A percentile compares a stretch with the other conserved stretches of the same genome.
phyloP scores from a whole-genome alignment of 116 monocot genomes.

The Dioscorea cayenensis region DNA sequence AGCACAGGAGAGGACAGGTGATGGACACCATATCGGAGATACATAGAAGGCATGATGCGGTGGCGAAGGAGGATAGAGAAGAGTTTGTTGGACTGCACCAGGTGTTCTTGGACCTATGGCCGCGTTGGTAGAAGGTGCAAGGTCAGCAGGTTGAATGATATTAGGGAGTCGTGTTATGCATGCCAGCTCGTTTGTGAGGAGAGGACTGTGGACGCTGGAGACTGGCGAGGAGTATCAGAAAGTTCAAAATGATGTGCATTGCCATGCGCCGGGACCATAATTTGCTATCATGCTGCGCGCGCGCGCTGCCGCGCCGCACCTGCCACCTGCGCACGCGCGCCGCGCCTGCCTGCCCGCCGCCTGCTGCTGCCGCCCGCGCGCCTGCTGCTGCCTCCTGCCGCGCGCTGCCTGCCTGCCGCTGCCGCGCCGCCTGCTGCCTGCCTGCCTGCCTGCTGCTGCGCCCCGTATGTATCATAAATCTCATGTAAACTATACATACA shows the following conservation, averaged over 20 bases:
- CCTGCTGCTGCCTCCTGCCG: too few relatives aligned
- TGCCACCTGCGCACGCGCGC: too few relatives aligned
- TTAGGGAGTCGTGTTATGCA: conserved; percentile 62
- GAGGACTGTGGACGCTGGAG: conserved; percentile 46
- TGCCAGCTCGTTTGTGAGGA: conserved; percentile 69
- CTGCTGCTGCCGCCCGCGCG: too few relatives aligned
- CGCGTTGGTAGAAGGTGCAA: conserved; percentile 69
- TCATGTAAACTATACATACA: too few relatives aligned
- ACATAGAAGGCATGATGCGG: conserved; percentile 69
- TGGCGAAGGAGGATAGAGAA: conserved; percentile 78
- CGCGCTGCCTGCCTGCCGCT: too few relatives aligned
- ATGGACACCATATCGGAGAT: conserved; percentile 73
- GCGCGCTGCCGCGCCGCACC: too few relatives aligned
- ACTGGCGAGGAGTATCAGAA: conserved; percentile 54
- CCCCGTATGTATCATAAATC: neutral
- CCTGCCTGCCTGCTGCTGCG: too few relatives aligned
- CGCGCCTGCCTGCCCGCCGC: too few relatives aligned
- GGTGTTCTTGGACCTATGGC: conserved; percentile 92
- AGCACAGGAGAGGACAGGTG: conserved; percentile 70
- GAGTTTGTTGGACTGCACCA: conserved; percentile 82
- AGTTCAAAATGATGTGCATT: conserved; percentile 60
- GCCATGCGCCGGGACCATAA: too few relatives aligned
- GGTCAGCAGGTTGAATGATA: conserved; percentile 77
- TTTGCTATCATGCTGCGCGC: too few relatives aligned
- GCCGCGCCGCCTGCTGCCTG: too few relatives aligned